Evolutionary conservation across 768 basidiomycete genomes (phyloP), one percentile per base, ranked within the genome.

Genomic region (Pholiota molesta): DNA sequence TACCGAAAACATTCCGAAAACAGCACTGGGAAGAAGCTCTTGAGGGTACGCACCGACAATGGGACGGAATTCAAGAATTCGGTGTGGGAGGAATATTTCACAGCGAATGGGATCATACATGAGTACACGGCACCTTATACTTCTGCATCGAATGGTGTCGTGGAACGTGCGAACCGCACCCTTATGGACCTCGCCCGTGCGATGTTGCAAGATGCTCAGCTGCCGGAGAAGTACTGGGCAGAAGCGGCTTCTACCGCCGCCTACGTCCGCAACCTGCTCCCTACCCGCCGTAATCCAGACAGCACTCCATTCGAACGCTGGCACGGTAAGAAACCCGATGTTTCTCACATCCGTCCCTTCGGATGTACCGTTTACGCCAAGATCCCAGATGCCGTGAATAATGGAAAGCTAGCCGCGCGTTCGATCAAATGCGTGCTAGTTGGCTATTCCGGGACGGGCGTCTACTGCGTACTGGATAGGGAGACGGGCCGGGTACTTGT

Each of bases 301-400:
- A 2, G 26, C 26, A 26, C 26, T 4, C 26, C 26, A 26, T 26
- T 26, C 26, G 26, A 26, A 26, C 26, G 26, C 26, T 26, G 26
- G 26, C 26, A 26, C 26, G 26, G 26, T 26, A 26, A 26, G 26
- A 26, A 26, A 26, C 26, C 26, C 26, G 26, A 77, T 35, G 53
- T 79, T 0, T 62, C 70, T 1, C 68, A 74, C 52, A 56, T 79
- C 0, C 64, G 62, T 0, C 62, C 68, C 5, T 78, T 74, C 44
- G 74, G 78, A 23, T 77, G 72, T 44, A 61, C 56, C 4, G 73
- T 69, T 4, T 76, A 70, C 45, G 72, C 67, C 16, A 71, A 72
- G 55, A 67, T 74, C 16, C 72, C 69, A 11, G 62, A 56, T 51
- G 66, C 65, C 58, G 35, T 59, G 1, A 45, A 55, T 19, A 21